Conservation (phyloP, 2,329 filamentous ascomycete genomes). For the Colletotrichum abscissum region DNA sequence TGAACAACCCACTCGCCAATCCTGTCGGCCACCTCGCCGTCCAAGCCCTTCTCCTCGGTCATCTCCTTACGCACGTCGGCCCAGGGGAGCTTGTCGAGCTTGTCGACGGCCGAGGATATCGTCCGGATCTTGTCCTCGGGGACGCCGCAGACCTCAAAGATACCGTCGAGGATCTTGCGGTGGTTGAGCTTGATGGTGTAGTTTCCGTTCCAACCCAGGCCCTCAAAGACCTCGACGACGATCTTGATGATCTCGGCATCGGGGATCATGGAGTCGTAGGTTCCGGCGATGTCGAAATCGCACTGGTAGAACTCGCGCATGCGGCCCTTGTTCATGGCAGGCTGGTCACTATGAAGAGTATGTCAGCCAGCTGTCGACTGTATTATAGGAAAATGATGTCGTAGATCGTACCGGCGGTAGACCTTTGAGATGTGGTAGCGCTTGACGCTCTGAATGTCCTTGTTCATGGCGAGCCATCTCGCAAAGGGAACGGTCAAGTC, state of each 20-base stretch:
- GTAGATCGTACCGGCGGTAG: constrained; percentile 47
- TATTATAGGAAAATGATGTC: background rate
- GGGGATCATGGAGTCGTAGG: constrained; percentile 90
- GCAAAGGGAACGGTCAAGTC: constrained; percentile 92
- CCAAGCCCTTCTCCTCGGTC: constrained; percentile 90
- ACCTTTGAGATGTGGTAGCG: constrained; percentile 97
- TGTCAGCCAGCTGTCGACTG: constrained; percentile 44
- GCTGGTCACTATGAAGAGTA: constrained; percentile 68
- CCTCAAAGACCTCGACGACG: constrained; percentile 85
- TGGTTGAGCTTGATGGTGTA: constrained; percentile 96
- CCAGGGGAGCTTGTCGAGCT: constrained; percentile 94
- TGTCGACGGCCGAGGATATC: constrained; percentile 94
- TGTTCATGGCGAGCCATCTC: constrained; percentile 93
- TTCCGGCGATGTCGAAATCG: constrained; percentile 93
- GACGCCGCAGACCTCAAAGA: constrained; percentile 92
- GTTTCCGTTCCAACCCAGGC: constrained; percentile 77
- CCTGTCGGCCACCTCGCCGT: constrained; percentile 80
- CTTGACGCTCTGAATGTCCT: constrained; percentile 84
- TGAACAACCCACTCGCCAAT: constrained; percentile 87
- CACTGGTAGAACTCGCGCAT: constrained; percentile 98
- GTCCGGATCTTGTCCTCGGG: constrained; percentile 86
- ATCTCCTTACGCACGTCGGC: constrained; percentile 91
- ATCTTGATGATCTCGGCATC: constrained; percentile 92
- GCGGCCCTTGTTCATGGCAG: constrained; percentile 88
- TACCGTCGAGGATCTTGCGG: constrained; percentile 90